phyloP scores from a whole-genome alignment of 768 basidiomycete genomes.

The Coprinopsis strossmayeri region DNA sequence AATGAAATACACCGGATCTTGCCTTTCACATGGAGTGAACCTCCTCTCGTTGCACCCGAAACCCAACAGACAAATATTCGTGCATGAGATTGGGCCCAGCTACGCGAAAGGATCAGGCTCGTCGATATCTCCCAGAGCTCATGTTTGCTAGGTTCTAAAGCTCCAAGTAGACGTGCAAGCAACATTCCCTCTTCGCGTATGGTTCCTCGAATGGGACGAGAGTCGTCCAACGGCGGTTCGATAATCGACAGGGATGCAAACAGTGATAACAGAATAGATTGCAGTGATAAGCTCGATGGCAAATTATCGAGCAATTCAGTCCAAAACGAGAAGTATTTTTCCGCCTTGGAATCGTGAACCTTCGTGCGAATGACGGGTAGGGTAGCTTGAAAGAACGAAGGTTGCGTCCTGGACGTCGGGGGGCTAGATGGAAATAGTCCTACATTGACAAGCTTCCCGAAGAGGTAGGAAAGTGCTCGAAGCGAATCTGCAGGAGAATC shows the following conservation, averaged over 20 bases:
- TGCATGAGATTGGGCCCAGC: constrained; percentile 54
- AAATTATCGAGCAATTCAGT: constrained; percentile 35
- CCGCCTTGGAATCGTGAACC: constrained; percentile 20
- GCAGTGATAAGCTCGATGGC: constrained; percentile 45
- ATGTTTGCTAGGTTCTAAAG: constrained; percentile 29
- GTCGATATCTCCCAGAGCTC: constrained; percentile 47
- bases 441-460: constrained; percentile 61
- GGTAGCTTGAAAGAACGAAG: constrained; percentile 60
- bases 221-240: constrained; percentile 21
- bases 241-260: constrained; percentile 40
- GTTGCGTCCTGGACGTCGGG: constrained; percentile 49
- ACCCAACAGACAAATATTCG: constrained; percentile 70
- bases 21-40: constrained; percentile 24
- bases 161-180: constrained; percentile 49
- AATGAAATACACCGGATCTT: constrained; percentile 10
- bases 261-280: constrained; percentile 54
- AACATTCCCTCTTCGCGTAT: constrained; percentile 52
- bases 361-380: constrained; percentile 40
- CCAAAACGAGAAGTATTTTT: constrained; percentile 47
- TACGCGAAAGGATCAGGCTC: constrained; percentile 45
- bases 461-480: constrained; percentile 43
- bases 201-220: constrained; percentile 28
- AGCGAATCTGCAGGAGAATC: constrained; percentile 26
- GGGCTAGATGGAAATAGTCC: constrained; percentile 55
- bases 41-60: constrained; percentile 30